A percentile compares a stretch with the other conserved stretches of the same genome.
phyloP scores from a whole-genome alignment of 1,284 basidiomycete genomes.

The Trametes versicolor region DNA sequence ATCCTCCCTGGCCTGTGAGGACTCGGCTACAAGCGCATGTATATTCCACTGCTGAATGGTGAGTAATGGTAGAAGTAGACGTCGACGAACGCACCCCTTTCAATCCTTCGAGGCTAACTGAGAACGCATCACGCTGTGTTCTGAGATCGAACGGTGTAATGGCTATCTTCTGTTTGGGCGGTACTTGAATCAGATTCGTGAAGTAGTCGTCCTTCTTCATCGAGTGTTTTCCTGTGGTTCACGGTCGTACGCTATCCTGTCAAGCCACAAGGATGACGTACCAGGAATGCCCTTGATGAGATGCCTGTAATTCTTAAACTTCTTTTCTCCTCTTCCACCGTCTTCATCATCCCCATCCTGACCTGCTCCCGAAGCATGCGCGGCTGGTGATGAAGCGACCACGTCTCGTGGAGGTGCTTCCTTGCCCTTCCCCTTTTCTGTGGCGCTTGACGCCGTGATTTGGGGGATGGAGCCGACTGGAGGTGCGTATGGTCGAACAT shows the following conservation, averaged over 20 bases:
- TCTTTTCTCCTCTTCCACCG: constrained; percentile 67
- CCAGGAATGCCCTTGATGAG: constrained; percentile 81
- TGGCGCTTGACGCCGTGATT: constrained; percentile 36
- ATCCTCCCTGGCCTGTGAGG: constrained; percentile 80
- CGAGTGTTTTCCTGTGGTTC: constrained; percentile 74
- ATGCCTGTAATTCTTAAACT: constrained; percentile 83
- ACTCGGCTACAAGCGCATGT: constrained; percentile 68
- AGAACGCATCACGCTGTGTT: constrained; percentile 77
- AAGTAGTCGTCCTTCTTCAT: constrained; percentile 83
- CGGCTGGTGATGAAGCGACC: constrained; percentile 42
- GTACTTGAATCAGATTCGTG: constrained; percentile 68
- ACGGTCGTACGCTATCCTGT: constrained; percentile 15
- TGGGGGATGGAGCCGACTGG: constrained; percentile 40
- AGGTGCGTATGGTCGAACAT: constrained; percentile 64
- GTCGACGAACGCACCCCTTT: constrained; percentile 69
- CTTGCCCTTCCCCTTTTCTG: constrained; percentile 74
- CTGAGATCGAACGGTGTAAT: constrained; percentile 72
- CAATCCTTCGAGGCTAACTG: constrained; percentile 75
- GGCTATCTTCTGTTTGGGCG: constrained; percentile 74
- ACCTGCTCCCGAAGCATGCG: constrained; percentile 51
- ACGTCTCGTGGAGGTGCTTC: constrained; percentile 50
- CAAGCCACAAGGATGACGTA: constrained; percentile 47
- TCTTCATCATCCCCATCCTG: constrained; percentile 65
- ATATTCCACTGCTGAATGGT: constrained; percentile 70
- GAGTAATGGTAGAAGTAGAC: constrained; percentile 34